These are phyloP conservation scores for Stephanodiscus triporus DNA, from an alignment of 108 stramenopile species.

Conservation along the genomic window DNA sequence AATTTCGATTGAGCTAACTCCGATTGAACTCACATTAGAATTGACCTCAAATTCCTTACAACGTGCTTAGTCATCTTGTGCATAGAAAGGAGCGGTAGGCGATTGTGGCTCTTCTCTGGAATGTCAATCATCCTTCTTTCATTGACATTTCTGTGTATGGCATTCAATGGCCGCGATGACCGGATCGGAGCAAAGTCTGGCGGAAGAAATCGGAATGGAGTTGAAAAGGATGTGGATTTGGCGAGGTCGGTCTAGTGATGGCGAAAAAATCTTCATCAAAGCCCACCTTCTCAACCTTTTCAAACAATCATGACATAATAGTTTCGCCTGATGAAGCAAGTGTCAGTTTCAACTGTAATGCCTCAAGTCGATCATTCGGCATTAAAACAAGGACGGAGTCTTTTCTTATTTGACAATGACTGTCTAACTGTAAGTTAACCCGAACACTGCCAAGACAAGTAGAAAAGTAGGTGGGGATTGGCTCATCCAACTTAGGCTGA, in stretches of 20 bases:
- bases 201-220: constrained; percentile 51
- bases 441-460: too few species aligned
- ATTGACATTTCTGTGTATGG: not conserved
- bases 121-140: constrained; percentile 27
- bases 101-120: constrained; percentile 56
- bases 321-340: constrained; percentile 1
- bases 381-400: not conserved
- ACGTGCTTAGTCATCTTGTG: constrained; percentile 64
- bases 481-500: too few species aligned
- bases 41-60: constrained; percentile 75
- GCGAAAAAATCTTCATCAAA: not conserved
- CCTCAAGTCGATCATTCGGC: not conserved
- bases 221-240: constrained; percentile 63
- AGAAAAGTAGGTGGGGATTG: too few species aligned
- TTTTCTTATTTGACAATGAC: too few species aligned
- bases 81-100: constrained; percentile 63
- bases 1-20: constrained; percentile 14
- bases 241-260: not conserved
- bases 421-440: too few species aligned
- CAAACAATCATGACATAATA: constrained; percentile 1
- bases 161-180: constrained; percentile 4
- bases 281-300: not conserved
- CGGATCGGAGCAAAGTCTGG: constrained; percentile 1
- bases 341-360: not conserved
- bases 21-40: constrained; percentile 49